These are phyloP conservation scores for Aspergillus neoniger DNA, from an alignment of 2,329 filamentous ascomycete genomes.

Conservation along the genomic window DNA sequence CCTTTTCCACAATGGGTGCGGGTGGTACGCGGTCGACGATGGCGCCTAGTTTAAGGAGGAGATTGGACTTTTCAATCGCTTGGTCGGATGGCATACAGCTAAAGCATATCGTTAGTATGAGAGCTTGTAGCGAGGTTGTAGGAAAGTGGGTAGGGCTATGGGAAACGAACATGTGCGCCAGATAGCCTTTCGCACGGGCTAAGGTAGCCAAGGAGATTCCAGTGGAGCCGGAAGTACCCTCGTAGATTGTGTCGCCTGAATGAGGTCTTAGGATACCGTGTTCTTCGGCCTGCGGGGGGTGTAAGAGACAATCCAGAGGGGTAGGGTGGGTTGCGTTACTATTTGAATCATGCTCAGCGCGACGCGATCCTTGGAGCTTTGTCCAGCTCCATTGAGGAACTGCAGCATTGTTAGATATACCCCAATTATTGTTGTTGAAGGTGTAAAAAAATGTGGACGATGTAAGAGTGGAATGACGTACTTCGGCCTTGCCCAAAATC, in stretches of 20 bases:
- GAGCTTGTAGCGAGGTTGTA: neutral
- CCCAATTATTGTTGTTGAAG: too few relatives aligned
- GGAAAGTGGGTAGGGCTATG: neutral
- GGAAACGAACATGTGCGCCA: slow-evolving; percentile 73
- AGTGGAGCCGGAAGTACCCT: slow-evolving; percentile 94
- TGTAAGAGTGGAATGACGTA: slow-evolving; percentile 29
- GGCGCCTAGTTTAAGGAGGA: slow-evolving; percentile 86
- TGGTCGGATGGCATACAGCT: slow-evolving; percentile 93
- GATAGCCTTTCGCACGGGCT: slow-evolving; percentile 83
- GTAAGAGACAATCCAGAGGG: slow-evolving; percentile 12
- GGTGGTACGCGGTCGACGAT: slow-evolving; percentile 88
- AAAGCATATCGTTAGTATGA: slow-evolving; percentile 19
- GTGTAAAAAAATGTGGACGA: too few relatives aligned
- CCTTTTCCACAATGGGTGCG: slow-evolving; percentile 88
- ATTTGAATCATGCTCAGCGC: slow-evolving; percentile 82
- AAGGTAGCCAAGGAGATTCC: slow-evolving; percentile 92
- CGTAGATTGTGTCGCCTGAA: slow-evolving; percentile 91
- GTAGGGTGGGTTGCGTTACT: slow-evolving; percentile 35
- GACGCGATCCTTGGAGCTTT: slow-evolving; percentile 92
- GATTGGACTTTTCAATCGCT: slow-evolving; percentile 81
- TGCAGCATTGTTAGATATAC: slow-evolving; percentile 26
- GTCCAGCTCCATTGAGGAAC: slow-evolving; percentile 92
- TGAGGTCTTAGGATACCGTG: slow-evolving; percentile 73
- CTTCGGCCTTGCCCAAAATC: slow-evolving; percentile 90
- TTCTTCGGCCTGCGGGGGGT: slow-evolving; percentile 66